Conservation (phyloP, 2,329 filamentous ascomycete genomes). For the Aspergillus puulaauensis region DNA sequence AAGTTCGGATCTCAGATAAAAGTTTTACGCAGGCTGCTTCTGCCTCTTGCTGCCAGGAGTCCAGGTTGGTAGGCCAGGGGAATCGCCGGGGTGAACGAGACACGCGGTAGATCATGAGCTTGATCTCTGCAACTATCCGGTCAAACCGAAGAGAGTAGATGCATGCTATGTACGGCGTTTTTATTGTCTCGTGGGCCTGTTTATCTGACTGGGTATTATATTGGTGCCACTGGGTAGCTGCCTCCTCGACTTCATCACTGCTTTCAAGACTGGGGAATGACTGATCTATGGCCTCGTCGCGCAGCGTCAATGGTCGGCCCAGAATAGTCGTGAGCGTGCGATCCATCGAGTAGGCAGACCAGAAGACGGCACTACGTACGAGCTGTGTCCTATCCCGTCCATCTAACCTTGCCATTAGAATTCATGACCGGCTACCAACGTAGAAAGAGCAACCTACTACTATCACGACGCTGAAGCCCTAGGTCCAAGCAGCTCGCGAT, state of each 20-base stretch:
- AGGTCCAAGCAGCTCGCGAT: slow-evolving; percentile 6
- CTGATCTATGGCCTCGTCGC: slow-evolving; percentile 4
- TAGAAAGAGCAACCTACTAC: background rate
- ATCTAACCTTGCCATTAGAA: background rate
- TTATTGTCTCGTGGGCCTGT: background rate
- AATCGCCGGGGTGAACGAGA: slow-evolving; percentile 4
- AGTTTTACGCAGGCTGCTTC: background rate
- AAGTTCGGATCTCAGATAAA: background rate
- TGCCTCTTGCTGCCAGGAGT: background rate
- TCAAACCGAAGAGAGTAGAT: slow-evolving; percentile 5
- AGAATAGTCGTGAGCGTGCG: slow-evolving; percentile 6
- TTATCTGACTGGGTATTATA: background rate
- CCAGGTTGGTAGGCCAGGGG: background rate
- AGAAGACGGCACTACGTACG: slow-evolving; percentile 5
- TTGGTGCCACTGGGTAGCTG: background rate
- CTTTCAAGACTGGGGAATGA: background rate
- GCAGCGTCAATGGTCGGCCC: slow-evolving; percentile 2
- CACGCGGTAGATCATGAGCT: slow-evolving; percentile 7
- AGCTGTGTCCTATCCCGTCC: background rate
- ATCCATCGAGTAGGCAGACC: slow-evolving; percentile 8
- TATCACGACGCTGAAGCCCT: slow-evolving; percentile 4
- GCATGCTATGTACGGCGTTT: background rate
- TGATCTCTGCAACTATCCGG: slow-evolving; percentile 5
- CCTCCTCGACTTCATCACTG: slow-evolving; percentile 3
- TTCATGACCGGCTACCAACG: background rate